A percentile compares a stretch with the other conserved stretches of the same genome.
These are phyloP conservation scores for Papiliotrema nemorosa DNA, from an alignment of 1,284 basidiomycete species.

Conservation along the genomic window DNA sequence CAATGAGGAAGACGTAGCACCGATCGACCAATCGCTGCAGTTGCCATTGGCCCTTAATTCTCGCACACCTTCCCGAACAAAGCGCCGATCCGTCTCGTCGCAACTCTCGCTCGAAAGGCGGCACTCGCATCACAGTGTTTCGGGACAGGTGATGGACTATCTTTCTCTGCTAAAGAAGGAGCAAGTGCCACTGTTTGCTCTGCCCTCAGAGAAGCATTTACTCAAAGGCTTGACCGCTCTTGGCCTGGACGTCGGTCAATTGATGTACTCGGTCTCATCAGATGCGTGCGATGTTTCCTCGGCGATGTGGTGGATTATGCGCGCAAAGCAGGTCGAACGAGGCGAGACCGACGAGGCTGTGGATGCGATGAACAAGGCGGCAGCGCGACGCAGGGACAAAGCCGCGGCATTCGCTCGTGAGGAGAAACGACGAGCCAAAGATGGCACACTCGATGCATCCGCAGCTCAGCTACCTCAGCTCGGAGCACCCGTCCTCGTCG, in stretches of 20 bases:
- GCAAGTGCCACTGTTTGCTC: slow-evolving; percentile 78
- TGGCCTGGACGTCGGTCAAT: slow-evolving; percentile 90
- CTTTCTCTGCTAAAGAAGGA: slow-evolving; percentile 65
- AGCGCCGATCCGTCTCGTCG: slow-evolving; percentile 87
- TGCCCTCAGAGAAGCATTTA: slow-evolving; percentile 72
- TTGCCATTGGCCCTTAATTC: slow-evolving; percentile 52
- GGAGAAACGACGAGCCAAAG: slow-evolving; percentile 25
- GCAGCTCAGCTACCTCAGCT: no score
- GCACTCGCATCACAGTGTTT: slow-evolving; percentile 39
- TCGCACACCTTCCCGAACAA: slow-evolving; percentile 89
- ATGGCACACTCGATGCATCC: slow-evolving; percentile 8
- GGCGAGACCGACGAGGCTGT: slow-evolving; percentile 45
- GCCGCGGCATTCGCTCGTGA: slow-evolving; percentile 31
- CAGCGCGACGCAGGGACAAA: slow-evolving; percentile 24
- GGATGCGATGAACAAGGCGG: slow-evolving; percentile 23
- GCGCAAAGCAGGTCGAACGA: slow-evolving; percentile 59
- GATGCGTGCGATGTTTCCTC: slow-evolving; percentile 91
- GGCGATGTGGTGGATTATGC: slow-evolving; percentile 95
- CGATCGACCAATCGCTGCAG: slow-evolving; percentile 34
- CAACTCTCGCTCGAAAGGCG: slow-evolving; percentile 54
- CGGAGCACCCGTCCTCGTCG: no score
- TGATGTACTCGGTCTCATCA: slow-evolving; percentile 83
- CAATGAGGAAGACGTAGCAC: slow-evolving; percentile 27
- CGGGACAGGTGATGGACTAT: slow-evolving; percentile 58
- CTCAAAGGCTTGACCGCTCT: slow-evolving; percentile 69